phyloP scores from a whole-genome alignment of 495 filamentous ascomycete genomes.

The Melanomma pulvis-pyrius region DNA sequence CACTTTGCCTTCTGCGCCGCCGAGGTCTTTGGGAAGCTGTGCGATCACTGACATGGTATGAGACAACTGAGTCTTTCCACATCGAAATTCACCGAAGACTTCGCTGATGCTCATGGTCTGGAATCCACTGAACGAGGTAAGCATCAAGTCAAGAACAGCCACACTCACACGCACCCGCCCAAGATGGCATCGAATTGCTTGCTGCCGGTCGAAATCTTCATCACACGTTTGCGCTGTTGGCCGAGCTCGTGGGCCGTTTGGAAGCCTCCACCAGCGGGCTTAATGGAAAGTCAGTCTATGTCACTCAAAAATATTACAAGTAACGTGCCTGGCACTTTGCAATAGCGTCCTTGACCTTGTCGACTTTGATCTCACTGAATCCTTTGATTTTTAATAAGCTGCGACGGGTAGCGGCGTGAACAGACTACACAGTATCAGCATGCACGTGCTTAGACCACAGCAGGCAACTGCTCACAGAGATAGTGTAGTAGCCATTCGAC shows the following conservation, averaged over 20 bases:
- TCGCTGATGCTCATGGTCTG: constrained; percentile 82
- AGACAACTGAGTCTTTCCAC: constrained; percentile 65
- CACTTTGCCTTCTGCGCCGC: constrained; percentile 76
- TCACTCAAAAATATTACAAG: constrained; percentile 33
- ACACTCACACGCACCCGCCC: constrained; percentile 55
- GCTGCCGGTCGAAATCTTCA: constrained; percentile 73
- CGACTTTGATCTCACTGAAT: constrained; percentile 80
- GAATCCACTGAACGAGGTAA: constrained; percentile 60
- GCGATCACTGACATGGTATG: constrained; percentile 49
- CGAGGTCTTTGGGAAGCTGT: constrained; percentile 59
- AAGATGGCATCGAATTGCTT: constrained; percentile 76
- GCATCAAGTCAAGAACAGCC: not conserved
- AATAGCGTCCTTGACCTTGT: constrained; percentile 78
- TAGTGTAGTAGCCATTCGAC: constrained; percentile 68
- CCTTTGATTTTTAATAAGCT: constrained; percentile 75
- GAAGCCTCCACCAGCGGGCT: constrained; percentile 69
- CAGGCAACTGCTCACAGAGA: constrained; percentile 56
- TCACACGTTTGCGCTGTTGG: constrained; percentile 67
- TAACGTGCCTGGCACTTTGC: constrained; percentile 66
- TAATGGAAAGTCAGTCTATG: not conserved
- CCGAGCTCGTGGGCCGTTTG: constrained; percentile 74
- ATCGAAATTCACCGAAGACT: constrained; percentile 73
- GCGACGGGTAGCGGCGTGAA: constrained; percentile 66
- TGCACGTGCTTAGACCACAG: not conserved
- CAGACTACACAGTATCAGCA: constrained; percentile 52